These are phyloP conservation scores for Geranomyces variabilis DNA, from an alignment of 192 early-diverging fungal genomes.

Conservation along the genomic window DNA sequence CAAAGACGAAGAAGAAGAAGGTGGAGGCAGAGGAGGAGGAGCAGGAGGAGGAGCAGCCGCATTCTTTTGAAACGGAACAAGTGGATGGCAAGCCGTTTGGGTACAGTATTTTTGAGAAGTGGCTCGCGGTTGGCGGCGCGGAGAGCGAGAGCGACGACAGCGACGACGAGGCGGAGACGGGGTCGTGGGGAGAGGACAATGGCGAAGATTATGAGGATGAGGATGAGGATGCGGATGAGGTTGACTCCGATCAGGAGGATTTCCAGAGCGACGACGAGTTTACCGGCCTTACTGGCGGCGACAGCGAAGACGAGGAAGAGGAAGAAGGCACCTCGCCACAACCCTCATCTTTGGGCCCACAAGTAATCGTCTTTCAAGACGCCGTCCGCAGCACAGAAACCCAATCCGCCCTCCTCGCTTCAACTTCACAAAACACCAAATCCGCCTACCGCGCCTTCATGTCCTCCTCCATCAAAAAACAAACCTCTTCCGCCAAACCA, in stretches of 20 bases:
- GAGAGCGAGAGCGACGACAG: background rate
- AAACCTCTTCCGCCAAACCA: background rate
- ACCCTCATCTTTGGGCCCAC: constrained; percentile 1
- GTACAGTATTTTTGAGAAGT: no score
- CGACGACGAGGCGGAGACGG: no score
- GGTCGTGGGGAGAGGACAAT: constrained; percentile 3
- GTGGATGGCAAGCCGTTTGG: no score
- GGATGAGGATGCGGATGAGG: constrained; percentile 4
- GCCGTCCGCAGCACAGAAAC: background rate
- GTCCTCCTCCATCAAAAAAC: constrained; percentile 24
- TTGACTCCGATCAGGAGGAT: background rate
- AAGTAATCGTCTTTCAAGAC: constrained; percentile 30
- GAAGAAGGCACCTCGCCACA: constrained; percentile 11
- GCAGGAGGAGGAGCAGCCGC: no score
- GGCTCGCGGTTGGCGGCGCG: background rate
- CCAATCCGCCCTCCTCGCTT: background rate
- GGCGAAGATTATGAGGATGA: background rate
- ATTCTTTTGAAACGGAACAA: no score
- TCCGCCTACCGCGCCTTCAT: constrained; percentile 18
- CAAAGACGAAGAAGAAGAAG: background rate
- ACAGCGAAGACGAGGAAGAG: constrained; percentile 23
- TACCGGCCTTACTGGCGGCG: constrained; percentile 21
- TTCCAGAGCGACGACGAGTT: background rate
- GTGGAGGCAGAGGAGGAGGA: background rate
- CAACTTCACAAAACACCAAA: background rate